These are phyloP conservation scores for Inga leiocalycina DNA, from an alignment of 306 rosid species.

Conservation along the genomic window DNA sequence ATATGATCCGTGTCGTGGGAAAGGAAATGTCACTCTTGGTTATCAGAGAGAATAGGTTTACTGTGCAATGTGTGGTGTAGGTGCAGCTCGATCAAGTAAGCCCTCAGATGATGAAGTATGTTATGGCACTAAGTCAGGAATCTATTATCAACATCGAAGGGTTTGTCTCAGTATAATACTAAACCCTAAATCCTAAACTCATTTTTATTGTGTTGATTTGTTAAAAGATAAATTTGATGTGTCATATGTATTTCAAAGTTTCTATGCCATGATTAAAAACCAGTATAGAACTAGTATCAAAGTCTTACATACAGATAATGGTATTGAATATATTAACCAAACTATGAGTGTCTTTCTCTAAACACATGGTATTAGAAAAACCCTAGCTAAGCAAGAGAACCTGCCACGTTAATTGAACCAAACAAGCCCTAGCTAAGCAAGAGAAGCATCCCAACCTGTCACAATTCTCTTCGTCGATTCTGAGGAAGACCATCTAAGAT, in stretches of 20 bases:
- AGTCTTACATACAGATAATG: too few relatives aligned
- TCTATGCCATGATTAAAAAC: too few relatives aligned
- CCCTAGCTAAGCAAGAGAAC: too few relatives aligned
- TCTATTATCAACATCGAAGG: slow-evolving; percentile 82
- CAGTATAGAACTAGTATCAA: too few relatives aligned
- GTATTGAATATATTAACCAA: too few relatives aligned
- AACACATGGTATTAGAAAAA: too few relatives aligned
- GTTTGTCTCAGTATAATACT: slow-evolving; percentile 44
- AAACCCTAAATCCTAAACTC: too few relatives aligned
- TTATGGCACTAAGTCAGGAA: slow-evolving; percentile 69
- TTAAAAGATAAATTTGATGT: too few relatives aligned
- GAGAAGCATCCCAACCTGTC: slow-evolving; percentile 55
- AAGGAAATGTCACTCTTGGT: slow-evolving; percentile 92
- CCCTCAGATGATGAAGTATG: slow-evolving; percentile 83
- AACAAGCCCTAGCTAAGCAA: slow-evolving; percentile 40
- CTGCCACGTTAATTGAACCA: too few relatives aligned
- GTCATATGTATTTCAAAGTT: too few relatives aligned
- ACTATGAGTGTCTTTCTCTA: too few relatives aligned
- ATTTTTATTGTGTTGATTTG: too few relatives aligned
- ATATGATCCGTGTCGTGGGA: slow-evolving; percentile 79
- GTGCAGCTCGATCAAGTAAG: slow-evolving; percentile 68
- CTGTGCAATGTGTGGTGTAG: slow-evolving; percentile 83
- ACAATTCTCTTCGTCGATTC: slow-evolving; percentile 46
- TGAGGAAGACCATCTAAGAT: slow-evolving; percentile 55
- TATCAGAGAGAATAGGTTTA: slow-evolving; percentile 66